These are phyloP conservation scores for Leccinum subfulvum DNA, from an alignment of 1,284 basidiomycete genomes.

Conservation along the genomic window DNA sequence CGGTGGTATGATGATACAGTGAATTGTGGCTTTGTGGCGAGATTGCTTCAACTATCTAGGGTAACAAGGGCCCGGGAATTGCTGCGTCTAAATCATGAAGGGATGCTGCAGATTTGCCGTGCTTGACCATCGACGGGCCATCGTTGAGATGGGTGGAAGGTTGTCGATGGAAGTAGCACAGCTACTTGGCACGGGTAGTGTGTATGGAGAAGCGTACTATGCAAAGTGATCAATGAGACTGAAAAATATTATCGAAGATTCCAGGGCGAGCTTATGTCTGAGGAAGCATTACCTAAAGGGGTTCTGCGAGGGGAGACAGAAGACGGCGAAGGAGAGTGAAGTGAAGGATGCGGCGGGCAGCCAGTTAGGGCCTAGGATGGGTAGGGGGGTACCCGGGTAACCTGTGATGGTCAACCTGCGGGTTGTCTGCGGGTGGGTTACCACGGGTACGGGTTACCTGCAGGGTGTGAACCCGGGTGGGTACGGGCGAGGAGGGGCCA, in stretches of 20 bases:
- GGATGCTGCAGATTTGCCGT: conserved; percentile 31
- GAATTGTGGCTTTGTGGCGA: conserved; percentile 9
- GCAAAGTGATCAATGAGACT: conserved; percentile 6
- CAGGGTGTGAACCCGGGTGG: too few relatives aligned
- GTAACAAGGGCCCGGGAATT: conserved; percentile 1
- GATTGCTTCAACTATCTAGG: conserved; percentile 7
- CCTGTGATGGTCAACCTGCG: too few relatives aligned
- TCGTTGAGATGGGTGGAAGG: conserved; percentile 35
- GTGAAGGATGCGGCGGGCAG: conserved; percentile 17
- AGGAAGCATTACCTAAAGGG: conserved; percentile 23
- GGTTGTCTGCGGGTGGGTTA: too few relatives aligned
- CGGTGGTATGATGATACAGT: conserved; percentile 19
- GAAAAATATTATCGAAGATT: neutral
- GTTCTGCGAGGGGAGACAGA: conserved; percentile 28
- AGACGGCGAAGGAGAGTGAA: conserved; percentile 31
- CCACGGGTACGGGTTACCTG: too few relatives aligned
- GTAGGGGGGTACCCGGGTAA: too few relatives aligned
- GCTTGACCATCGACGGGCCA: conserved; percentile 34
- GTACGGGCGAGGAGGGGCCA: too few relatives aligned
- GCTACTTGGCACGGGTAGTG: conserved; percentile 27
- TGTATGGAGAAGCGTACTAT: conserved; percentile 28
- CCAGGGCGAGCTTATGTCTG: conserved; percentile 26
- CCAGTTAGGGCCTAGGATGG: too few relatives aligned
- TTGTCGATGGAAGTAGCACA: conserved; percentile 33
- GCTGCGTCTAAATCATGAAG: conserved; percentile 35